Percentiles rank a stretch among this genome's conserved stretches.
These are phyloP conservation scores for Nothopassalora personata DNA, from an alignment of 2,329 filamentous ascomycete genomes.

Conservation along the genomic window DNA sequence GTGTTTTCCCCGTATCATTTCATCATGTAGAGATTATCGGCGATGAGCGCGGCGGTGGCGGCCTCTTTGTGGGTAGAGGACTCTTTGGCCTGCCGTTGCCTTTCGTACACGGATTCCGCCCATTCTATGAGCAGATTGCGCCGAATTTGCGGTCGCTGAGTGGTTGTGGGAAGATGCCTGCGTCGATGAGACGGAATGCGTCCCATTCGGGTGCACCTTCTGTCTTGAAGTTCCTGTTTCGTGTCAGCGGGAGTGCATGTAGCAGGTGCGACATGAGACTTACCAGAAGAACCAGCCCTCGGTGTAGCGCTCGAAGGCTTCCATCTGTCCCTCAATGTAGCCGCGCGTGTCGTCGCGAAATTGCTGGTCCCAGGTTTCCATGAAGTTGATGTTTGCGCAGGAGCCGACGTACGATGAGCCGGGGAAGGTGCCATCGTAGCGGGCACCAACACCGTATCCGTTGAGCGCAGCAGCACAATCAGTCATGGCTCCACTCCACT, in stretches of 20 bases:
- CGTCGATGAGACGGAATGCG: conserved; percentile 45
- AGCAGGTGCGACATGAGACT: background rate
- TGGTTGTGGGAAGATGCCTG: conserved; percentile 48
- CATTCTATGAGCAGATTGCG: conserved; percentile 25
- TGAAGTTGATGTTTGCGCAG: conserved; percentile 49
- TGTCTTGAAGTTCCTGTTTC: conserved; percentile 50
- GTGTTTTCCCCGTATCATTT: background rate
- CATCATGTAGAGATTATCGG: background rate
- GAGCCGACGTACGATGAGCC: conserved; percentile 47
- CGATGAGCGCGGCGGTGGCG: background rate
- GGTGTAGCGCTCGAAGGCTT: conserved; percentile 46
- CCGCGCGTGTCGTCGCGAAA: conserved; percentile 44
- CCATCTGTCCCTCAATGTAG: conserved; percentile 53
- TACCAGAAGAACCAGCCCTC: conserved; percentile 53
- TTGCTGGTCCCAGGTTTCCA: conserved; percentile 43
- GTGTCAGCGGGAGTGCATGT: background rate
- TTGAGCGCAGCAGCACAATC: conserved; percentile 51
- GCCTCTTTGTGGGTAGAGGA: background rate
- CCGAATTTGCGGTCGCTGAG: conserved; percentile 29
- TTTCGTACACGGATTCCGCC: background rate
- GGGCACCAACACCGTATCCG: conserved; percentile 53
- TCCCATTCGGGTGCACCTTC: conserved; percentile 50
- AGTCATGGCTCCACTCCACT: conserved; percentile 65
- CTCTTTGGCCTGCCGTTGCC: background rate
- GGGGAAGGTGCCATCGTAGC: conserved; percentile 54